A percentile compares a stretch with the other conserved stretches of the same genome.
Evolutionary conservation across 768 basidiomycete genomes (phyloP).

Genomic region (Termitomyces sp.): DNA sequence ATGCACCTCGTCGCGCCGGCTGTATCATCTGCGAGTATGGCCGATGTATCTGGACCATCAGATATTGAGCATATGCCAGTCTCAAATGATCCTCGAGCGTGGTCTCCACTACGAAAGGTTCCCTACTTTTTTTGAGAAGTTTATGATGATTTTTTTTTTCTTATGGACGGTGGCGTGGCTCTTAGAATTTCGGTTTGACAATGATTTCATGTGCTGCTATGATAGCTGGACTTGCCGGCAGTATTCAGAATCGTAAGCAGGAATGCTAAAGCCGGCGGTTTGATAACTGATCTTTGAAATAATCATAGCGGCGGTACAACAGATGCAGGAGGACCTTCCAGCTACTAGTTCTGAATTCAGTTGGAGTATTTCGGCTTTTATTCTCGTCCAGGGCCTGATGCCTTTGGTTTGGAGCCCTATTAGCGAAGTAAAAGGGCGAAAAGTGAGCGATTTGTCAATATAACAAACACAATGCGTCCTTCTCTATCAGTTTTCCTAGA

Average conservation of each 20-base stretch:
- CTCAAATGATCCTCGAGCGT: slow-evolving; percentile 54
- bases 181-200: slow-evolving; percentile 36
- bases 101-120: slow-evolving; percentile 54
- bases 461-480: neutral
- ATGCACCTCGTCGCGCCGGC: neutral
- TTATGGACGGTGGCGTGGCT: neutral
- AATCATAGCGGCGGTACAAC: slow-evolving; percentile 50
- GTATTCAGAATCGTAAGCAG: slow-evolving; percentile 59
- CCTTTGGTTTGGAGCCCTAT: slow-evolving; percentile 66
- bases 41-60: neutral
- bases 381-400: slow-evolving; percentile 61
- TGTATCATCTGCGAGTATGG: neutral
- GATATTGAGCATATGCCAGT: slow-evolving; percentile 54
- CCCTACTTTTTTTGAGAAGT: neutral
- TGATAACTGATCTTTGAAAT: neutral
- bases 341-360: slow-evolving; percentile 61
- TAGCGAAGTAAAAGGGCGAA: slow-evolving; percentile 74
- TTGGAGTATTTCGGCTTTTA: slow-evolving; percentile 65
- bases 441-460: slow-evolving; percentile 30
- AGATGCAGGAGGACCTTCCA: slow-evolving; percentile 54
- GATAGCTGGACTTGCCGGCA: slow-evolving; percentile 52
- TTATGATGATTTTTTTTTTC: neutral
- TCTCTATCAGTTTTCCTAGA: slow-evolving; percentile 20
- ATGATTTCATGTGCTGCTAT: slow-evolving; percentile 48
- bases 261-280: neutral